These are phyloP conservation scores for Cryptosporidium muris DNA, from an alignment of 169 alveolate genomes.

Conservation along the genomic window DNA sequence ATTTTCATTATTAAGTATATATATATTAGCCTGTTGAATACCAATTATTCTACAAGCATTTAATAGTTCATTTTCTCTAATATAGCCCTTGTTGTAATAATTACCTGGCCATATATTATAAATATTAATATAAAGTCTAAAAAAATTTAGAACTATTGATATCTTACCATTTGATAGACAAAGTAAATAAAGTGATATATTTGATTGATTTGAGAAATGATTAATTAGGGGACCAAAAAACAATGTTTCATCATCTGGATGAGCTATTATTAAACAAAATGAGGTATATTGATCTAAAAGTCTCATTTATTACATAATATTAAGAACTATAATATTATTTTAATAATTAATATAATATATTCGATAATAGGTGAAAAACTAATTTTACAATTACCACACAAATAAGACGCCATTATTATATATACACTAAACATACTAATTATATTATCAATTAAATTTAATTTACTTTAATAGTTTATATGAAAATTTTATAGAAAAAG, in stretches of 20 bases:
- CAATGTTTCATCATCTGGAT: conserved; percentile 69
- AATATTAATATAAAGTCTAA: background rate
- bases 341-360: background rate
- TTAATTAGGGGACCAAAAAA: conserved; percentile 43
- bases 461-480: too few species aligned
- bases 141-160: background rate
- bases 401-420: too few species aligned
- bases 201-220: background rate
- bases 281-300: background rate
- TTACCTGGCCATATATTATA: conserved; percentile 6
- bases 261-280: conserved; percentile 40
- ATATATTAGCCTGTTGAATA: conserved; percentile 5
- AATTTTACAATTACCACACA: too few species aligned
- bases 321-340: background rate
- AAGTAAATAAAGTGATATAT: background rate
- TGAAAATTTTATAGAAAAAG: too few species aligned
- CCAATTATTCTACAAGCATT: conserved; percentile 33
- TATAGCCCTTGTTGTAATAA: conserved; percentile 36
- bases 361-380: too few species aligned
- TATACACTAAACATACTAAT: too few species aligned
- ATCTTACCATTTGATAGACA: conserved; percentile 64
- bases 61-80: conserved; percentile 34
- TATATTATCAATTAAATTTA: too few species aligned
- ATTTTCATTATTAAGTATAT: conserved; percentile 7
- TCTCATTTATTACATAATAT: background rate